Conservation (phyloP, 2,329 filamentous ascomycete genomes). For the Simplicillium sp. region DNA sequence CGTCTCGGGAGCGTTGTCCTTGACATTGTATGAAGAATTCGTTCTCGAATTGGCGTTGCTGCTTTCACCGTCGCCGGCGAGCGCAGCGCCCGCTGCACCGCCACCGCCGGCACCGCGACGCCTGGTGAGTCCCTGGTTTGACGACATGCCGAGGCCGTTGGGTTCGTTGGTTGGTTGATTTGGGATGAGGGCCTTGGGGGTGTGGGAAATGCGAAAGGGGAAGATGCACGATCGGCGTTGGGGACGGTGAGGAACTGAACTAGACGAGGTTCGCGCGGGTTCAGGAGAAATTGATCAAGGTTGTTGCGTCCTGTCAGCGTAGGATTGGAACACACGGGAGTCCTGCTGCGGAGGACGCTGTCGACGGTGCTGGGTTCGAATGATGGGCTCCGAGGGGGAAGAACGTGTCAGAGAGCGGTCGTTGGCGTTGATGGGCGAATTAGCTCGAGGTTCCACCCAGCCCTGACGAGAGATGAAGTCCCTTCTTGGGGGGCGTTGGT, state of each 20-base stretch:
- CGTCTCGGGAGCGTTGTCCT: constrained; percentile 56
- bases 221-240: background rate
- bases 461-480: background rate
- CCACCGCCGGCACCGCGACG: constrained; percentile 48
- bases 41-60: constrained; percentile 45
- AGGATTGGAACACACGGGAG: too few species aligned
- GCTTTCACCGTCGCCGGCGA: constrained; percentile 41
- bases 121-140: constrained; percentile 42
- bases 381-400: background rate
- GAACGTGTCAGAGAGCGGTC: background rate
- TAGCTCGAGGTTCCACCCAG: background rate
- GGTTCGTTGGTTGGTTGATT: too few species aligned
- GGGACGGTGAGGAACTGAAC: background rate
- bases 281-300: background rate
- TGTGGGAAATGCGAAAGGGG: background rate
- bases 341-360: too few species aligned
- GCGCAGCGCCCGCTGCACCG: constrained; percentile 50
- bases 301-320: too few species aligned
- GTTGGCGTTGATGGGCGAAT: background rate
- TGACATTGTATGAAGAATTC: constrained; percentile 43
- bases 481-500: background rate
- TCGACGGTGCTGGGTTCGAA: too few species aligned
- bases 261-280: background rate
- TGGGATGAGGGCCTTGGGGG: background rate
- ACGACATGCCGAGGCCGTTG: constrained; percentile 21